Evolutionary conservation across 1,139 yeast species (phyloP), one percentile per base, ranked within the genome.

Genomic region (Debaryomyces sp.): DNA sequence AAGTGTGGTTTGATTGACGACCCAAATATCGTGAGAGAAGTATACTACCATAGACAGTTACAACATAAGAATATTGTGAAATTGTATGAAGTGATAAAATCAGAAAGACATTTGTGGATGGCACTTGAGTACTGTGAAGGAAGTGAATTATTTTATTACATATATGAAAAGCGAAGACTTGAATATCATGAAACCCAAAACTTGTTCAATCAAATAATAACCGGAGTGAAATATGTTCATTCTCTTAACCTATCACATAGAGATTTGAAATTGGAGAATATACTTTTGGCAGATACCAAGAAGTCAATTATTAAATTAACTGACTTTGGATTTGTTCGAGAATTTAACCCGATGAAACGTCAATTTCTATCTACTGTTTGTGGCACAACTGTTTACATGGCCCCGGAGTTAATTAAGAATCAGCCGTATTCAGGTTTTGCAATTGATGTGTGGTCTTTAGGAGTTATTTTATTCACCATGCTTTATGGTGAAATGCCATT

Each of bases 311-410:
- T 90, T 27, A 90, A 90, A 65, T 68, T 92, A 48, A 85, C 96
- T 4, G 99, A 94, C 70, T 92, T 94, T 68, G 99, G 99, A 0
- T 92, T 94, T 64, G 91, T 96, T 1, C 74, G 98, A 54, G 97
- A 91, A 60, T 84, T 64, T 52, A 70, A 71, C 75, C 73, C 86
- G 61, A 54, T 76, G 71, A 46, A 75, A 72, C 53, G 79, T 68
- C 66, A 64, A n/a, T 70, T 85, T 46, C 68, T 94, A 40, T 88
- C 88, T 43, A 94, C 97, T 0, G 78, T 91, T 1, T 94, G 99
- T 67, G 99, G 99, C 2, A 94, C 99, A 0, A 84, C 92, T 0
- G 96, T 91, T 5, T 94, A 94, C 63, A 91, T 92, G 97, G 97
- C 99, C 0, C 99, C 99, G 0, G 99, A 94, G 62, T 73, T 94